Evolutionary conservation across 2,329 filamentous ascomycete species (phyloP), one percentile per base, ranked within the genome.

Genomic region (Dendrostoma leiphaemia): DNA sequence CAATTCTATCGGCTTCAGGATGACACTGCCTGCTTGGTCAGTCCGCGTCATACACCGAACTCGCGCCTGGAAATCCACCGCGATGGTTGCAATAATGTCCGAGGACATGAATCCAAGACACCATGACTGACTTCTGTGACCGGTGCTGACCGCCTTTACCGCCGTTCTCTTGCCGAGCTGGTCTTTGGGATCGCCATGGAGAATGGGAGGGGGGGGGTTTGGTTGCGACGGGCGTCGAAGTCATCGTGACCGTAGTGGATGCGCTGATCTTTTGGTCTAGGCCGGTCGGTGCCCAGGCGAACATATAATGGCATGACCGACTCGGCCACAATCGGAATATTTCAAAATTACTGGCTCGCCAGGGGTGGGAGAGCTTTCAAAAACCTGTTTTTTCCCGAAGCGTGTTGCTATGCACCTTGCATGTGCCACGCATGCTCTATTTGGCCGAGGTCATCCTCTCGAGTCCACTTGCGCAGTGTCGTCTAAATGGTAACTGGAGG

Each of bases 301-400:
- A 35, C 24, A 10, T 23, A 13, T 47, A 21, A 38, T 12, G 26
- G 45, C 45, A 48, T 48, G 9, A 21, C 32, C 23, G 48, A 21
- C 29, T 44, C 40, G 48, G 48, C 40, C 28, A 35, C 35, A 51
- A 13, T 44, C 38, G 38, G 37, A 28, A 28, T 21, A 26, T 12
- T 21, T 47, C 48, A 53, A 57, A 57, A 54, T 56, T 52, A 56
- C 56, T 61, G 44, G 56, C 47, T 54, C 17, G 26, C n/a, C n/a
- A n/a, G n/a, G n/a, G n/a, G n/a, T n/a, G 29, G 17, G 19, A 53
- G 44, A 31, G 13, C 19, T 19, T 40, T 15, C 52, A 58, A 64
- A 65, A 64, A 65, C 57, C 53, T 62, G 62, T 66, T 66, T 65
- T 64, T n/a, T n/a, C n/a, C n/a, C 40, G 19, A 53, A 49, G 3